Conservation (phyloP, 768 basidiomycete species). For the Lentinula detonsa region DNA sequence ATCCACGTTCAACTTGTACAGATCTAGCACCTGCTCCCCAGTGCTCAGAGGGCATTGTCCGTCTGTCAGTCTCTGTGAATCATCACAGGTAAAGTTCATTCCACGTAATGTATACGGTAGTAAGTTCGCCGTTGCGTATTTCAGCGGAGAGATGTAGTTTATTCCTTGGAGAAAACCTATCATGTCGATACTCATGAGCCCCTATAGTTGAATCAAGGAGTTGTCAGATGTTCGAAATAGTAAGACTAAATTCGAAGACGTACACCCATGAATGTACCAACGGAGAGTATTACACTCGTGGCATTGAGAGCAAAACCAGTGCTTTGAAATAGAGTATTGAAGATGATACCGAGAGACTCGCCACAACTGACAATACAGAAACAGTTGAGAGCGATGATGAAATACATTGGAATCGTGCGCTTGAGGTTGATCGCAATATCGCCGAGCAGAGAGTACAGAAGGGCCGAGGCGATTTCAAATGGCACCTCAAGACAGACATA, state of each 20-base stretch:
- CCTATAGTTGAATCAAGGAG: background rate
- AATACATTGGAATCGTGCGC: constrained; percentile 7
- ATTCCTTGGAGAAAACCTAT: constrained; percentile 8
- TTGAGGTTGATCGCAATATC: constrained; percentile 5
- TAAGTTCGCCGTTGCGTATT: constrained; percentile 7
- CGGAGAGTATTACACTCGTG: constrained; percentile 4
- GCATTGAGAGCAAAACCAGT: constrained; percentile 9
- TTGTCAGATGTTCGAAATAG: background rate
- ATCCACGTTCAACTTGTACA: constrained; percentile 7
- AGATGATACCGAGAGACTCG: constrained; percentile 9
- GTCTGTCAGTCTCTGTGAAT: constrained; percentile 1
- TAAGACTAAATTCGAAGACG: background rate
- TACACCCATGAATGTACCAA: constrained; percentile 10
- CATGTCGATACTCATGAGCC: constrained; percentile 9
- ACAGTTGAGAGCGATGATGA: constrained; percentile 9
- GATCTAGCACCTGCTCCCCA: constrained; percentile 7
- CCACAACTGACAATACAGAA: constrained; percentile 9
- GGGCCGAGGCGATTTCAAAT: constrained; percentile 3
- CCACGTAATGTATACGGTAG: constrained; percentile 5
- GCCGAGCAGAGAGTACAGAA: constrained; percentile 5
- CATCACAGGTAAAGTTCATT: constrained; percentile 6
- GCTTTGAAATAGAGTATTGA: constrained; percentile 8
- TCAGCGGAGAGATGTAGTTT: constrained; percentile 7
- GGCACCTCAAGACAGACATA: constrained; percentile 8
- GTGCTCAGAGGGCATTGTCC: constrained; percentile 5